Evolutionary conservation across 192 early-diverging fungal species (phyloP), one percentile per base, ranked within the genome.

Genomic region (Coemansia sp.): DNA sequence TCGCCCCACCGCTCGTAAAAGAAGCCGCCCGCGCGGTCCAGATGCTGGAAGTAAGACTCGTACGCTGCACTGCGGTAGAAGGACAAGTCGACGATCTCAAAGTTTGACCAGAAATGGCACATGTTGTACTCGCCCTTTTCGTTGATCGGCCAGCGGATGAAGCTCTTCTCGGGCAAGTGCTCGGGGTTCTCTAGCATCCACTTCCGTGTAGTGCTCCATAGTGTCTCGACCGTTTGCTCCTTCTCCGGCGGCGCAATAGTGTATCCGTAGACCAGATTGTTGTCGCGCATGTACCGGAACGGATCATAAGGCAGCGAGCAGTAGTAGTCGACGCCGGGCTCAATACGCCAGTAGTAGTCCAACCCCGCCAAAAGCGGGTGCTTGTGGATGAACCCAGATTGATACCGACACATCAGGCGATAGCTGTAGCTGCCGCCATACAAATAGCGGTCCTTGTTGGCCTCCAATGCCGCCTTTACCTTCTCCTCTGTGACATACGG

Each of bases 51-150:
- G 45, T 84, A 93, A 25, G 86, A 82, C 40, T 80, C 74, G 70
- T 94, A 94, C 0, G 80, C 84, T 20, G 85, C 66, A 64, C 86
- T 88, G 46, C 90, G 74, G 64, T 89, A 91, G 58, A 94, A 87
- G 14, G 89, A 83, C 56, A 93, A 59, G 60, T 88, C 77, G 10
- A 81, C 90, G 62, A 94, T 93, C 70, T 94, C 92, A 80, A 94
- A 93, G 60, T 94, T 94, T 37, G 86, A 86, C 91, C 91, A 91
- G 59, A 86, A 89, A 62, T 92, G 89, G 68, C 88, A 92, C 22
- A 79, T 39, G 40, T 86, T 89, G 70, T 89, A 74, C 67, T 62
- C 62, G 24, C 51, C 67, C 63, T 68, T 74, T 3, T 77, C 75
- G 57, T 70, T 72, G 56, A 71, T 66, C 0, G 68, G 77, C 76